phyloP scores from a whole-genome alignment of 768 basidiomycete species.

The Boletus barrowsii region DNA sequence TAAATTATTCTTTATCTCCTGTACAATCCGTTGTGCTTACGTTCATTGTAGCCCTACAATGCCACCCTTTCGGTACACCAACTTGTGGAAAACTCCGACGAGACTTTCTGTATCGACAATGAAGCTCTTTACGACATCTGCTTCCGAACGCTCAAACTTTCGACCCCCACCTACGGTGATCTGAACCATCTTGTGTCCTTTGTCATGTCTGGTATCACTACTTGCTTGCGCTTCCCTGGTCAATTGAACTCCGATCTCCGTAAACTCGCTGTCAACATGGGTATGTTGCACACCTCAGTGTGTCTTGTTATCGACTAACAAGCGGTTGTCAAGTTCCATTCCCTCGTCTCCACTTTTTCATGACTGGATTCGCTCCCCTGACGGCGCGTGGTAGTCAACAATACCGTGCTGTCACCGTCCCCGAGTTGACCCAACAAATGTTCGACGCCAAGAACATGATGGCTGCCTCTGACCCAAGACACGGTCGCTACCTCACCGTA shows the following conservation, averaged over 20 bases:
- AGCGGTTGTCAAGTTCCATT: constrained; percentile 66
- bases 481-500: constrained; percentile 96
- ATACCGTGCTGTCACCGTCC: constrained; percentile 95
- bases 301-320: constrained; percentile 1
- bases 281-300: constrained; percentile 39
- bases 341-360: constrained; percentile 99
- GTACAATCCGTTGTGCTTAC: background rate
- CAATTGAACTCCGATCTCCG: constrained; percentile 98
- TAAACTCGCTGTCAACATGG: constrained; percentile 99
- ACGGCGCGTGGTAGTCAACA: constrained; percentile 92
- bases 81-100: constrained; percentile 98
- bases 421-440: constrained; percentile 98
- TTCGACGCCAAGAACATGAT: constrained; percentile 99
- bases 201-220: constrained; percentile 99
- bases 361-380: constrained; percentile 93
- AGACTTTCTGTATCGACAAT: constrained; percentile 99
- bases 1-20: constrained; percentile 25
- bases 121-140: constrained; percentile 99
- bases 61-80: constrained; percentile 98
- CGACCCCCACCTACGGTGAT: constrained; percentile 94
- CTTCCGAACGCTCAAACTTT: constrained; percentile 95
- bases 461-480: constrained; percentile 95
- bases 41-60: constrained; percentile 80
- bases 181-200: constrained; percentile 97
- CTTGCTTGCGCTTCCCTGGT: constrained; percentile 99